Conservation (phyloP, 1,284 basidiomycete genomes). For the Austropuccinia psidii region DNA sequence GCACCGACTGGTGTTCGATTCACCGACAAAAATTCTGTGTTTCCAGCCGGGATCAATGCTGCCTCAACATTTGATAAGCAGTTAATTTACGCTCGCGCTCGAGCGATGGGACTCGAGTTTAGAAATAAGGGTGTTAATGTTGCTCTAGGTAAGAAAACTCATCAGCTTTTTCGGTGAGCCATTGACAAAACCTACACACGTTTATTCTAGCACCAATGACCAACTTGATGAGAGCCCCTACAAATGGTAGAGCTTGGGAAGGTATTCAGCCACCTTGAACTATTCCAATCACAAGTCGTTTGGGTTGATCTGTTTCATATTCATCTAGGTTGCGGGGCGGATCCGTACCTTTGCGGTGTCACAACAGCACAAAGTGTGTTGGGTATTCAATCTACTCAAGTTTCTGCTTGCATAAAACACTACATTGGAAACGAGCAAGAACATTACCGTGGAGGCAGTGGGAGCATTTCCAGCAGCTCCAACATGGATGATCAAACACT, state of each 20-base stretch:
- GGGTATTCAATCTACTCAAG: conserved; percentile 44
- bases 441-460: conserved; percentile 41
- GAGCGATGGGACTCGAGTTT: conserved; percentile 45
- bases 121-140: conserved; percentile 45
- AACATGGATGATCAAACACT: conserved; percentile 44
- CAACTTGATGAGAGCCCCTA: conserved; percentile 41
- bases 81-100: conserved; percentile 43
- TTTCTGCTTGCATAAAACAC: conserved; percentile 45
- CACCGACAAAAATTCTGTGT: conserved; percentile 43
- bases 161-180: no score
- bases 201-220: conserved; percentile 42
- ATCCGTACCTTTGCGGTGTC: conserved; percentile 43
- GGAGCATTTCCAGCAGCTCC: conserved; percentile 33
- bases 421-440: conserved; percentile 46
- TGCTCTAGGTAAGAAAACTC: conserved; percentile 42
- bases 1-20: conserved; percentile 44
- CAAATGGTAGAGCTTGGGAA: conserved; percentile 43
- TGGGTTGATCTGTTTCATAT: conserved; percentile 37
- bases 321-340: conserved; percentile 26
- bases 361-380: conserved; percentile 42
- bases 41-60: conserved; percentile 45
- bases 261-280: conserved; percentile 39
- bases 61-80: conserved; percentile 44
- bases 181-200: no score
- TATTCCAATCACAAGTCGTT: no score